These are phyloP conservation scores for Nakazawaea populi DNA, from an alignment of 805 yeast species.

Conservation along the genomic window DNA sequence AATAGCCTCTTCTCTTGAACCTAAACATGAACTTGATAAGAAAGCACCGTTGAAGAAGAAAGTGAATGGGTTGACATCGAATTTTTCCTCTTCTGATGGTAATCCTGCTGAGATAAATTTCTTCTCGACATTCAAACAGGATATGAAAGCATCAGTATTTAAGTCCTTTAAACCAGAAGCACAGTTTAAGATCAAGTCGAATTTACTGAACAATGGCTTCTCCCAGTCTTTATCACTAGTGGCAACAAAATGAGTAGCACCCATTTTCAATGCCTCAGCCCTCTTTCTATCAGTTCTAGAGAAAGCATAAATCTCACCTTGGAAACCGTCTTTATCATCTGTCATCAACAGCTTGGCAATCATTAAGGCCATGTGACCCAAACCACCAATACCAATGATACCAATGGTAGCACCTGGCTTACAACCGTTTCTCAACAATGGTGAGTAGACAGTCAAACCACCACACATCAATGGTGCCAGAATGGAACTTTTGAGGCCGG, in stretches of 20 bases:
- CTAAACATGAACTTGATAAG: constrained; percentile 40
- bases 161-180: constrained; percentile 33
- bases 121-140: constrained; percentile 29
- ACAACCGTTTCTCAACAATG: constrained; percentile 35
- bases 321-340: constrained; percentile 14
- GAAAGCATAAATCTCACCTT: constrained; percentile 28
- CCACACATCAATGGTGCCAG: constrained; percentile 50
- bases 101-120: constrained; percentile 43
- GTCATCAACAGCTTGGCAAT: constrained; percentile 40
- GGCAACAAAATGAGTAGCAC: constrained; percentile 38
- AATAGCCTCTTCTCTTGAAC: constrained; percentile 40
- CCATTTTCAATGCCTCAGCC: constrained; percentile 32
- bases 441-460: constrained; percentile 45
- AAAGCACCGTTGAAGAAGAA: constrained; percentile 42
- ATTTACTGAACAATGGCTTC: constrained; percentile 22
- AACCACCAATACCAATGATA: constrained; percentile 40
- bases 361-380: constrained; percentile 42
- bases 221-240: constrained; percentile 42
- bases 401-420: constrained; percentile 30
- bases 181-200: constrained; percentile 37
- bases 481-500: constrained; percentile 29
- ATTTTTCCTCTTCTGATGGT: constrained; percentile 33
- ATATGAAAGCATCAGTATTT: constrained; percentile 28
- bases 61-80: constrained; percentile 41
- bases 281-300: constrained; percentile 35